Conservation (phyloP, 2,329 filamentous ascomycete genomes). For the Iodosphaeria phyllophila region DNA sequence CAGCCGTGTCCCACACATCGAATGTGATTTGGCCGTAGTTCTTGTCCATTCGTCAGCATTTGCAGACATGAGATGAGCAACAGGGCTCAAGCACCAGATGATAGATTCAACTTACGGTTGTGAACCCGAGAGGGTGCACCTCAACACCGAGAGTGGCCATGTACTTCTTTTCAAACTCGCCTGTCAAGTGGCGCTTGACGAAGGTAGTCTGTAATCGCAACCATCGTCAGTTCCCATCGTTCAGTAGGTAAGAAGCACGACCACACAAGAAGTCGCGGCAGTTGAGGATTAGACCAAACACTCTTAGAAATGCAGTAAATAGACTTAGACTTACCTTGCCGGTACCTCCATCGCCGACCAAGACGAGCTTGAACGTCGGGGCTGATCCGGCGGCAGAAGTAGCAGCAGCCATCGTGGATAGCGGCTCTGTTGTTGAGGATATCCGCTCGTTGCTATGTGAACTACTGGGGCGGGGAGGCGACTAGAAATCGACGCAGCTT, state of each 20-base stretch:
- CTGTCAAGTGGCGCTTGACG: slow-evolving; percentile 99
- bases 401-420: slow-evolving; percentile 48
- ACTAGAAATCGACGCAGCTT: not conserved
- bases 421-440: slow-evolving; percentile 12
- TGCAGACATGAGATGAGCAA: slow-evolving; percentile 4
- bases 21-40: slow-evolving; percentile 96
- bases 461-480: slow-evolving; percentile 12
- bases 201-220: slow-evolving; percentile 66
- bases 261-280: not conserved
- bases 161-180: slow-evolving; percentile 99
- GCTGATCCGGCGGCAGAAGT: no score
- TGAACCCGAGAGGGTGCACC: slow-evolving; percentile 95
- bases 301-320: not conserved
- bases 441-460: slow-evolving; percentile 24
- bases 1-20: slow-evolving; percentile 98
- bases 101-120: slow-evolving; percentile 55
- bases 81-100: slow-evolving; percentile 2
- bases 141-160: slow-evolving; percentile 99
- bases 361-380: slow-evolving; percentile 98
- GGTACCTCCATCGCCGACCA: slow-evolving; percentile 97
- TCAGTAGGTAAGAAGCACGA: not conserved
- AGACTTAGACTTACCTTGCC: slow-evolving; percentile 60
- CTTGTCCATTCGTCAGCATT: slow-evolving; percentile 19
- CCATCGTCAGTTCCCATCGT: slow-evolving; percentile 5
- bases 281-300: not conserved